Percentiles rank a stretch among this genome's conserved stretches.
Evolutionary conservation across 352 stramenopile genomes (phyloP).

Genomic region (Pythium coloratum): DNA sequence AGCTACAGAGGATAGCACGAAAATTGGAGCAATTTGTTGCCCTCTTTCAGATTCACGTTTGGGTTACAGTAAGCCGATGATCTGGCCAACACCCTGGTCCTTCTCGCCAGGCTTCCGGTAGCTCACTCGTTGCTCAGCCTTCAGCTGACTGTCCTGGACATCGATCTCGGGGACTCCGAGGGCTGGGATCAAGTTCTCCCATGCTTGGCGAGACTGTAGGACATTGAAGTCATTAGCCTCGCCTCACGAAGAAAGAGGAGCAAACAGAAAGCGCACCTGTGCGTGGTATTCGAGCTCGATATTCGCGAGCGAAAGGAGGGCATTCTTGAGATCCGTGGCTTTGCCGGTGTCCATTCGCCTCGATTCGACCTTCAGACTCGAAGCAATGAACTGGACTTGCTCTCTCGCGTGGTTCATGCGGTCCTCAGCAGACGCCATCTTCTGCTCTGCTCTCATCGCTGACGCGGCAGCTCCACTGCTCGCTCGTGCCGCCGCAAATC

Average conservation of each 20-base stretch:
- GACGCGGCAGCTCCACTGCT: slow-evolving; percentile 84
- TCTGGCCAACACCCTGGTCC: slow-evolving; percentile 45
- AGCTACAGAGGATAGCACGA: not conserved
- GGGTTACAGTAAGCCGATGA: slow-evolving; percentile 67
- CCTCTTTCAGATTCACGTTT: not conserved
- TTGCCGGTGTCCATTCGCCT: slow-evolving; percentile 83
- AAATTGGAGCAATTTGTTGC: not conserved
- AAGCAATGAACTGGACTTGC: slow-evolving; percentile 87
- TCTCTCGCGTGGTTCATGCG: slow-evolving; percentile 86
- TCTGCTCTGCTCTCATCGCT: slow-evolving; percentile 86
- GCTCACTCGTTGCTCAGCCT: slow-evolving; percentile 45
- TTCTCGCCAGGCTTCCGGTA: slow-evolving; percentile 78
- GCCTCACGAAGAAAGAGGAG: not conserved
- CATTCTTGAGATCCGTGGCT: slow-evolving; percentile 75
- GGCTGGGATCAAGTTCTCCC: slow-evolving; percentile 67
- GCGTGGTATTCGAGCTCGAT: slow-evolving; percentile 81
- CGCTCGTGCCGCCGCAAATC: slow-evolving; percentile 78
- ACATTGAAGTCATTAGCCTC: not conserved
- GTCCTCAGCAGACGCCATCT: slow-evolving; percentile 87
- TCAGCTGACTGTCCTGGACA: slow-evolving; percentile 53
- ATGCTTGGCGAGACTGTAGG: slow-evolving; percentile 61
- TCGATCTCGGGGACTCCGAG: slow-evolving; percentile 63
- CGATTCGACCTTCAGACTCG: slow-evolving; percentile 83
- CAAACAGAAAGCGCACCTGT: slow-evolving; percentile 39
- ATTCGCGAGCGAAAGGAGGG: slow-evolving; percentile 73